Evolutionary conservation across 306 rosid genomes (phyloP).

Genomic region (Malus sylvestris): DNA sequence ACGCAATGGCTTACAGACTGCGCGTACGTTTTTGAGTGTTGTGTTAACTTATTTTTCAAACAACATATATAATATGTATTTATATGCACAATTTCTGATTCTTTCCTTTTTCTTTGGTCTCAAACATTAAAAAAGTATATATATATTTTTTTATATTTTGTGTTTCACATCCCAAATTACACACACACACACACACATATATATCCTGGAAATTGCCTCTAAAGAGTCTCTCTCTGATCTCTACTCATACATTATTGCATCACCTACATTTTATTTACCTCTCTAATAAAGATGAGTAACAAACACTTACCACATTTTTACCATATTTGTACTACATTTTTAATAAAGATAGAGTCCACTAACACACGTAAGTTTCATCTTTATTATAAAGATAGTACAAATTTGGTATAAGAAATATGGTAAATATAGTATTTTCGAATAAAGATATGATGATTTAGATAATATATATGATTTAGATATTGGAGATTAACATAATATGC

Average conservation of each 20-base stretch:
- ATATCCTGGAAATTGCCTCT: constrained; percentile 53
- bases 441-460: background rate
- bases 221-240: background rate
- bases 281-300: too few relatives aligned
- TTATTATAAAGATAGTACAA: too few relatives aligned
- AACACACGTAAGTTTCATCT: too few relatives aligned
- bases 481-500: background rate
- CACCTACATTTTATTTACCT: background rate
- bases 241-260: background rate
- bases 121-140: background rate
- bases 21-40: constrained; percentile 20
- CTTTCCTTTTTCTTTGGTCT: background rate
- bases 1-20: constrained; percentile 20
- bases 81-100: background rate
- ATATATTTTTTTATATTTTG: background rate
- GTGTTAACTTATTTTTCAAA: background rate
- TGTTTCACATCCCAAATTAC: constrained; percentile 22
- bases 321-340: too few relatives aligned
- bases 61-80: background rate
- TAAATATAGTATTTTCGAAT: too few relatives aligned
- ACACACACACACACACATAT: too few relatives aligned
- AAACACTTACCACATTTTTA: too few relatives aligned
- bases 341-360: too few relatives aligned
- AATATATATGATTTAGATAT: background rate
- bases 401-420: too few relatives aligned